A percentile compares a stretch with the other conserved stretches of the same genome.
Evolutionary conservation across 371 early-diverging fungal genomes (phyloP).

Genomic region (Mortierella sp.): DNA sequence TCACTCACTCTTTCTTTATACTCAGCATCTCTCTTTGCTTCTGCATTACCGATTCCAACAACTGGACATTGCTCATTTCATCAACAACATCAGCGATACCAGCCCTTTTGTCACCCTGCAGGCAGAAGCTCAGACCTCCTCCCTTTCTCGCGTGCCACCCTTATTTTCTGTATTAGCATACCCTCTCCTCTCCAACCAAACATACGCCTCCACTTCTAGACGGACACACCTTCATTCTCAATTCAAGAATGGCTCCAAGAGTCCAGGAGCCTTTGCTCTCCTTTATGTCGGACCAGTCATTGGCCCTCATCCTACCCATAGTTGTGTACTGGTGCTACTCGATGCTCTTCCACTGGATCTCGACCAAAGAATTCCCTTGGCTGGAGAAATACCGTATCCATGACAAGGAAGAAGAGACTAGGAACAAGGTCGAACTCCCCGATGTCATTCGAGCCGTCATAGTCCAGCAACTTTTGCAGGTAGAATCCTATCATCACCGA

Average conservation of each 20-base stretch:
- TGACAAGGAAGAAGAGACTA: slow-evolving; percentile 69
- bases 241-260: slow-evolving; percentile 43
- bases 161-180: too few relatives aligned
- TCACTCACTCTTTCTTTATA: too few relatives aligned
- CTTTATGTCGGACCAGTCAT: slow-evolving; percentile 64
- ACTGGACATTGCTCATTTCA: too few relatives aligned
- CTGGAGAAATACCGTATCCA: slow-evolving; percentile 81
- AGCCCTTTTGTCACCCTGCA: too few relatives aligned
- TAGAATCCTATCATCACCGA: slow-evolving; percentile 5
- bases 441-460: slow-evolving; percentile 66
- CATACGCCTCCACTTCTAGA: too few relatives aligned
- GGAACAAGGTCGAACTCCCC: slow-evolving; percentile 69
- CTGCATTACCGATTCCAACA: too few relatives aligned
- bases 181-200: too few relatives aligned
- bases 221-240: too few relatives aligned
- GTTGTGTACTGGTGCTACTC: slow-evolving; percentile 78
- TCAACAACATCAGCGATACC: too few relatives aligned
- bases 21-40: too few relatives aligned
- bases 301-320: slow-evolving; percentile 70
- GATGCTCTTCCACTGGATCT: slow-evolving; percentile 68
- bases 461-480: slow-evolving; percentile 67
- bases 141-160: too few relatives aligned
- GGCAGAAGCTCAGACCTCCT: too few relatives aligned
- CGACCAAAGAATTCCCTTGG: slow-evolving; percentile 64
- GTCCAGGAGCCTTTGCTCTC: slow-evolving; percentile 52